A percentile compares a stretch with the other conserved stretches of the same genome.
These are phyloP conservation scores for Rhizopus delemar DNA, from an alignment of 371 early-diverging fungal genomes.

Conservation along the genomic window DNA sequence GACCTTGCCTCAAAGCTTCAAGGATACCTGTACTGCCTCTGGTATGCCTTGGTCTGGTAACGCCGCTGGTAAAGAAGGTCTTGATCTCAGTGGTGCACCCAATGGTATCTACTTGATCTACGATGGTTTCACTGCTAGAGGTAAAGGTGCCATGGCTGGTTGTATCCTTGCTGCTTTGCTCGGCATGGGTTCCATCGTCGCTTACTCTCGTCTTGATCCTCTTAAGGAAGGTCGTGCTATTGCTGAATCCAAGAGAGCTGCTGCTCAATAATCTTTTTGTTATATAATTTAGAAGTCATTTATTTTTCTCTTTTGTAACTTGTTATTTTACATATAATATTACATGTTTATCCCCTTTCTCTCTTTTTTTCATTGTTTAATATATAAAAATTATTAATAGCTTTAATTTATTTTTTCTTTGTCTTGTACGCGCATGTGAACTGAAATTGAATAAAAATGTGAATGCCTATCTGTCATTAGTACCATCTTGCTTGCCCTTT, in stretches of 20 bases:
- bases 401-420: neutral
- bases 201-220: constrained; percentile 54
- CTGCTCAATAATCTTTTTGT: neutral
- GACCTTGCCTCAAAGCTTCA: constrained; percentile 44
- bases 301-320: constrained; percentile 1
- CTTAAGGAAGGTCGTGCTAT: constrained; percentile 28
- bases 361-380: neutral
- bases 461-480: too few relatives aligned
- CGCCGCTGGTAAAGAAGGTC: constrained; percentile 66
- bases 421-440: too few relatives aligned
- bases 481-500: too few relatives aligned
- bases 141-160: constrained; percentile 67
- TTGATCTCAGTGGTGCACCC: constrained; percentile 58
- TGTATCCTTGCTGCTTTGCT: constrained; percentile 67
- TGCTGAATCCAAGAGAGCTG: constrained; percentile 1
- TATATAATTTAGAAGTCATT: neutral
- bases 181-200: constrained; percentile 71
- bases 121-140: constrained; percentile 61
- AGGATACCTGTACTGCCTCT: constrained; percentile 55
- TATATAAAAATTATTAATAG: constrained; percentile 3
- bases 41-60: constrained; percentile 52
- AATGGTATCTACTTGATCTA: constrained; percentile 53
- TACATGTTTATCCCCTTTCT: neutral
- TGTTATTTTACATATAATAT: constrained; percentile 2
- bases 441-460: neutral